Evolutionary conservation across 768 basidiomycete species (phyloP), one percentile per base, ranked within the genome.

Genomic region (Auriculariales sp.): DNA sequence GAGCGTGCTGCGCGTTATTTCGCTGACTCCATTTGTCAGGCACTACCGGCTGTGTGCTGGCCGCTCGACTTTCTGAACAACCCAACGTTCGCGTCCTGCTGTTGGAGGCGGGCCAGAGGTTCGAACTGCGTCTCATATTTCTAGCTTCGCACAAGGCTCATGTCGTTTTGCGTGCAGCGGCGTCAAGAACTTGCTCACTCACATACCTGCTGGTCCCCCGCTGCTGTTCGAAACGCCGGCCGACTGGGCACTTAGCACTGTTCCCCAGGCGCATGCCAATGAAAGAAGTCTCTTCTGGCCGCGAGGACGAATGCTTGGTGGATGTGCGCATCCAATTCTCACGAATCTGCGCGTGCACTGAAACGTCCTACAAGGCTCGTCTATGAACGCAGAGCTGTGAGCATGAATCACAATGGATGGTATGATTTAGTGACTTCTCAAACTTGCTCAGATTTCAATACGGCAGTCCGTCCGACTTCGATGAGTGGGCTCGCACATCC

Each of bases 31-130:
- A 56, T 15, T 53, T 54, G 17, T 46, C 53, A 74, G 78, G 79
- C 7, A 80, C 77, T 9, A 70, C 78, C 2, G 79, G 79, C 10
- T 79, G 77, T 56, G 78, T 73, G 7, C 65, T 81, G 7, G 79
- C 78, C 11, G 65, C 77, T 3, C 69, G 79, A 14, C 60, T 82
- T 7, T 72, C 69, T 4, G 79, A 82, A 60, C 68, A 78, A 51
- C 72, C 75, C 0, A 63, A 62, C 1, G 57, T 78, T 14, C 67
- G 69, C 3, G 76, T 82, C 17, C 65, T 81, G 15, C 58, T 82
- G 1, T 59, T 82, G 2, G 79, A 82, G 56, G 71, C 78, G 22
- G 79, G 79, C 2, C 64, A 64, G 49, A 84, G 81, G 82, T 79
- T 6, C 4, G 22, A 12, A 4, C 19, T 5, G 4, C 10, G 22